Evolutionary conservation across 2,329 filamentous ascomycete species (phyloP), one percentile per base, ranked within the genome.

Genomic region (Talaromyces rugulosus): DNA sequence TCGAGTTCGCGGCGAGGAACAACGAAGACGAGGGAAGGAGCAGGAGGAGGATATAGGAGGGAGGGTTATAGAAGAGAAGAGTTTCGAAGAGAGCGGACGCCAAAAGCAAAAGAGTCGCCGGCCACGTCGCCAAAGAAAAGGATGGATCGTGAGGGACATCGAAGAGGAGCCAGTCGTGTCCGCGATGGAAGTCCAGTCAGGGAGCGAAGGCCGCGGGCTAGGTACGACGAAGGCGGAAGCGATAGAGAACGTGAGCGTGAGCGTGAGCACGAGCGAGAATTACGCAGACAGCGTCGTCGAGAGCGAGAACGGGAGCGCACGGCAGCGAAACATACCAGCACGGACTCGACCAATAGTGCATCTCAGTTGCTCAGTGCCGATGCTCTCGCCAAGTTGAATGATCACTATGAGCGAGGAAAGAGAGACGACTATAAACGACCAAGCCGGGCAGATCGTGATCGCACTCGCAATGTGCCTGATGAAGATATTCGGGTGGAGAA

Each of bases 351-450:
- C 5, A 77, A 75, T 64, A 80, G 77, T 64, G 72, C 71, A 8
- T 77, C 75, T 1, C 73, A 77, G 63, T 63, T 80, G 14, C 68
- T 86, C 69, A 74, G 79, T 75, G 63, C 71, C 2, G 84, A 86
- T 67, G 86, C 88, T 5, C 75, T 93, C 56, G 87, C 87, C 12
- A 85, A 87, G 69, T 75, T 93, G 54, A 83, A 91, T 67, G 81
- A 85, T 56, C 77, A 84, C 59, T 88, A 90, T 73, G 80, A 82
- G 30, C 82, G 85, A 65, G 80, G 79, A 44, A 80, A 80, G 58
- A 74, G 78, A 53, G 74, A 81, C 62, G 71, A 80, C 66, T 14
- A 23, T 18, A 59, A 31, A 7, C 42, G 36, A 31, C 23, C 8
- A 31, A 50, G 50, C 27, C 28, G 50, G 50, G 16, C 27, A 31